These are phyloP conservation scores for Trichoderma atroviride DNA, from an alignment of 2,329 filamentous ascomycete genomes.

Conservation along the genomic window DNA sequence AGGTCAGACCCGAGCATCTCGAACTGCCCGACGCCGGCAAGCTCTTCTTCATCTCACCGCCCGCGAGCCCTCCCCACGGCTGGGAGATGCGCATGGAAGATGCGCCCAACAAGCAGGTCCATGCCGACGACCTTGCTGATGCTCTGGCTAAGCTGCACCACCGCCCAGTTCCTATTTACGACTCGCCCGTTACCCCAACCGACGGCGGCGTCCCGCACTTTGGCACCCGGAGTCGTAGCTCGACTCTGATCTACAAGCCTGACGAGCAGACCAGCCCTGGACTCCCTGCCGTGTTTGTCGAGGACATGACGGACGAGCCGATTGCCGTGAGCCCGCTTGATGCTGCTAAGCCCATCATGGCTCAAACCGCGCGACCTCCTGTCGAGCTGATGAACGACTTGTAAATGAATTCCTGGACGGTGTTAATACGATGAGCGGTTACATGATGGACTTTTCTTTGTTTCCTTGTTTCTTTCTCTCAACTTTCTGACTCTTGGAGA, in stretches of 20 bases:
- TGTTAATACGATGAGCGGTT: not conserved
- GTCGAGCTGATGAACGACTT: constrained; percentile 63
- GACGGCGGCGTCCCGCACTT: constrained; percentile 34
- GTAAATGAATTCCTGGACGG: constrained; percentile 23
- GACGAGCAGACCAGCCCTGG: constrained; percentile 57
- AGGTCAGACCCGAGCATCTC: constrained; percentile 59
- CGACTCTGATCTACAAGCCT: constrained; percentile 67
- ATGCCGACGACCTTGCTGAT: constrained; percentile 69
- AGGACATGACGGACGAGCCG: constrained; percentile 65
- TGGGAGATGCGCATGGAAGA: constrained; percentile 71
- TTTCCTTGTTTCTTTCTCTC: not conserved
- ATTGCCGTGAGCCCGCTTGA: constrained; percentile 49
- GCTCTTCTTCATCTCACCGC: constrained; percentile 73
- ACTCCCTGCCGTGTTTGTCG: constrained; percentile 66
- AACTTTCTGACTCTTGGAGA: not conserved
- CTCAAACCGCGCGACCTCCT: constrained; percentile 64
- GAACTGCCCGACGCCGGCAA: constrained; percentile 70
- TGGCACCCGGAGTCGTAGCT: constrained; percentile 59
- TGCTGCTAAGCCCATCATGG: constrained; percentile 52
- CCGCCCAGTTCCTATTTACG: constrained; percentile 34
- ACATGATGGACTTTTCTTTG: not conserved
- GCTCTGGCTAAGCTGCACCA: constrained; percentile 65
- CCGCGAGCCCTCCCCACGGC: constrained; percentile 67
- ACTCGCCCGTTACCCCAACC: constrained; percentile 39
- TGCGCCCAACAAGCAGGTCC: constrained; percentile 69